phyloP scores from a whole-genome alignment of 139 green algal genomes.

The Tetraselmis chui region DNA sequence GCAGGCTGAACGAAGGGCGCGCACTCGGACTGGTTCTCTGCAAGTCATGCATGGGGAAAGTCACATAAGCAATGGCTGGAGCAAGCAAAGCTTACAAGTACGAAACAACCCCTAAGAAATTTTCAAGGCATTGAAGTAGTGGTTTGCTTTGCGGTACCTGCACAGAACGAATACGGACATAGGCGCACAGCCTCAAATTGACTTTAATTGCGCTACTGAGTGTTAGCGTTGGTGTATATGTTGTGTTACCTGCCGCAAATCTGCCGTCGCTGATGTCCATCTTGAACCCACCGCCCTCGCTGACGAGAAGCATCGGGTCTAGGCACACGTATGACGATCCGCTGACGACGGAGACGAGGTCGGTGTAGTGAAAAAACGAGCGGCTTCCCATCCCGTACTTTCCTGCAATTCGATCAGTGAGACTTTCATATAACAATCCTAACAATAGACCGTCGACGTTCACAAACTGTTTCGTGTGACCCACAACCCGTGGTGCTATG shows the following conservation, averaged over 20 bases:
- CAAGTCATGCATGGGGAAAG: neutral
- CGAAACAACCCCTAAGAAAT: too few relatives aligned
- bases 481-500: neutral
- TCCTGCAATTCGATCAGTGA: neutral
- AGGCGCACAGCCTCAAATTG: neutral
- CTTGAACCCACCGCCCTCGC: neutral
- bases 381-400: neutral
- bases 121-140: too few relatives aligned
- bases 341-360: neutral
- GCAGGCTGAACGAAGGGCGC: neutral
- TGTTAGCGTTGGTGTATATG: too few relatives aligned
- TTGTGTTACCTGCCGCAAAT: neutral
- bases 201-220: too few relatives aligned
- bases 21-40: neutral
- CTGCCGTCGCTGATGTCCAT: neutral
- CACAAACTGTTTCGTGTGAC: too few relatives aligned
- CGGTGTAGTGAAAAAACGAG: neutral
- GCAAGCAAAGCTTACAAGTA: neutral
- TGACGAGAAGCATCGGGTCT: neutral
- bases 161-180: neutral
- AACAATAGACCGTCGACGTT: too few relatives aligned
- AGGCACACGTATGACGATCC: neutral
- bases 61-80: neutral
- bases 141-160: too few relatives aligned
- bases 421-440: too few relatives aligned